Base-by-base conservation (phyloP, 1,139 yeast genomes). In the Barnettozyma hawaiiensis region DNA sequence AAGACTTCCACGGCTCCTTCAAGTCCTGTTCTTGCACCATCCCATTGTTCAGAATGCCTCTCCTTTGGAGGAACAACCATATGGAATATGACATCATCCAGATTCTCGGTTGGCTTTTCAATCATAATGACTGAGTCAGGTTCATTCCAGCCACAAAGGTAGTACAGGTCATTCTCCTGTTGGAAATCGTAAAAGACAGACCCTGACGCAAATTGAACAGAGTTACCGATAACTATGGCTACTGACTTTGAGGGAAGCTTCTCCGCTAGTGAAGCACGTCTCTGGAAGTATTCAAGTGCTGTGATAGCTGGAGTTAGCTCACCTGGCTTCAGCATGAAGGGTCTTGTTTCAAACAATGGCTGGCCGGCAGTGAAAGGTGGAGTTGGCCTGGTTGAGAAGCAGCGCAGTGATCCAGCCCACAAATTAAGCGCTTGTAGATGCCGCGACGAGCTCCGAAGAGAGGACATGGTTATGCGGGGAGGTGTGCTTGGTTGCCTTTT, bases 81-180 rank as follows among this genome's bases (percentile, higher is more conserved):
- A 55, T 85, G 94, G 45, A 85, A 74, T 2, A 72, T 60, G 16
- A 78, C 66, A 51, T 79, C 79, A 7, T 76, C 81, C 15, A 73
- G 70, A 35, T 65, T 61, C 1, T 70, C 72, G 10, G 63, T 60
- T 15, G 77, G 76, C 54, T 81, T 85, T 58, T 85, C 95, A 39
- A 94, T 65, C 5, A 86, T 67, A 45, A 83, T 77, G 24, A 87
- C 82, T 0, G 95, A 78, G 49, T 85, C 82, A 2, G 98, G 97
- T 60, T 92, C 98, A 47, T 85, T 71, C 85, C 96, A 90, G 8
- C 97, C 97, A 1, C 95, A 82, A 49, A 92, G 62, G 61, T 92
- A 92, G 62, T 66, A 89, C 28, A 94, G 69, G 22, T 92, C 90
- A 44, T 86, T 94, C 56, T 89, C 84, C 63, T 92, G 99, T 57